Percentiles rank a stretch among this genome's conserved stretches.
phyloP scores from a whole-genome alignment of 345 rosid species.

The Populus simonii region DNA sequence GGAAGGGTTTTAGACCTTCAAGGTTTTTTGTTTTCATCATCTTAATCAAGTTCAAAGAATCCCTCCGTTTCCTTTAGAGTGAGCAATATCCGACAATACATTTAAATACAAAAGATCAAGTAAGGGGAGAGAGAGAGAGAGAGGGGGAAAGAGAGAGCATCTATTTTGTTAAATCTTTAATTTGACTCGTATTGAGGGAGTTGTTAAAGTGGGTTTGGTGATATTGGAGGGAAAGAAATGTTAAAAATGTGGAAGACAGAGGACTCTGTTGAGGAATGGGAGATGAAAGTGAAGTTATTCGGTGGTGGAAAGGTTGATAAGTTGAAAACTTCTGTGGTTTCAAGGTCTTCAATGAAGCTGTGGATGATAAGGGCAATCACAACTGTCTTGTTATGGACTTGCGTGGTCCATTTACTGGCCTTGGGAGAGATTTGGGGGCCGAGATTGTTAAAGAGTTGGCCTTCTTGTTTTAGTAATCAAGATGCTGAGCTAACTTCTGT shows the following conservation, averaged over 20 bases:
- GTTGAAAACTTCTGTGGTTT: constrained; percentile 46
- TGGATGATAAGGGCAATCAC: constrained; percentile 79
- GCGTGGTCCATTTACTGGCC: constrained; percentile 70
- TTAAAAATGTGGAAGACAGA: constrained; percentile 45
- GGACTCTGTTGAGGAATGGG: constrained; percentile 39
- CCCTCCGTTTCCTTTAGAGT: constrained; percentile 23
- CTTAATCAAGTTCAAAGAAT: constrained; percentile 20
- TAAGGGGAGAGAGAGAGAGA: background rate
- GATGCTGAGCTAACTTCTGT: constrained; percentile 39
- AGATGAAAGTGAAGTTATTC: constrained; percentile 54
- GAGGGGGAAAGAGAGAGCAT: background rate
- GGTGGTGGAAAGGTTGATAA: constrained; percentile 57
- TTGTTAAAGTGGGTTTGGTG: constrained; percentile 19
- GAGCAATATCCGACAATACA: constrained; percentile 7
- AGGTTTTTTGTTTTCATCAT: constrained; percentile 10
- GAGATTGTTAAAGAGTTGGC: constrained; percentile 71
- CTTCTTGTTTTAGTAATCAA: constrained; percentile 68
- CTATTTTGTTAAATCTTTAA: constrained; percentile 3
- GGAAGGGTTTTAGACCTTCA: constrained; percentile 23
- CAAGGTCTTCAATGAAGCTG: constrained; percentile 62
- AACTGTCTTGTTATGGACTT: constrained; percentile 63
- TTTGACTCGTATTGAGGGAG: background rate
- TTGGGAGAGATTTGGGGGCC: constrained; percentile 88
- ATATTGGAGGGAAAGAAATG: constrained; percentile 20
- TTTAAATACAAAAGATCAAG: constrained; percentile 17